Base-by-base conservation (phyloP, 257 asterid species). In the Solanum virginianum region DNA sequence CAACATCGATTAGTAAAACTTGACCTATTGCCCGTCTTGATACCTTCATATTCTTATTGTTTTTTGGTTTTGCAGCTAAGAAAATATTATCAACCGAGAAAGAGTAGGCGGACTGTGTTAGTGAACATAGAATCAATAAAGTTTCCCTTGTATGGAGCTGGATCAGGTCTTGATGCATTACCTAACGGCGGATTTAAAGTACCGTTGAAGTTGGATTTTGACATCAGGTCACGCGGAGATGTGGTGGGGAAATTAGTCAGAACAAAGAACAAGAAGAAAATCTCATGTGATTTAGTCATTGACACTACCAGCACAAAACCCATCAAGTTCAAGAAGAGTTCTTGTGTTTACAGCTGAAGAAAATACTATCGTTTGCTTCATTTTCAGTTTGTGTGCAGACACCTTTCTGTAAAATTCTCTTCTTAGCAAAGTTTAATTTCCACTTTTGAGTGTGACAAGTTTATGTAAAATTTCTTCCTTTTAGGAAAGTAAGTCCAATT, bases 111-210 rank as follows among this genome's bases (percentile, higher is more conserved):
- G 68, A 90, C 84, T 1, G 95, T 88, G 91, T 22, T 87, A 75
- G 96, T 96, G 81, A 93, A 91, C 87, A 74, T 96, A 29, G 91
- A 93, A 88, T 97, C 98, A 68, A 90, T 92, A 6, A 91, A 86
- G 88, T 92, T 96, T 47, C 99, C 99, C 11, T 79, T 96, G 16
- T 96, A 96, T 53, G 99, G 99, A 39, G 99, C 99, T 6, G 98
- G 96, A 80, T 91, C 97, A 22, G 89, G 79, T 83, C 88, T 94
- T 17, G 91, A 54, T 39, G 88, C 86, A 10, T 45, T 91, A 0
- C 59, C 84, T 17, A 89, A 88, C 14, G 86, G 87, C 17, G 93
- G 87, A 2, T 91, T 94, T 57, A 89, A 91, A 85, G 89, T 94
- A 79, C 98, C 99, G 7, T 83, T 94, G 88, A 90, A 85, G 4